A percentile compares a stretch with the other conserved stretches of the same genome.
Conservation (phyloP, 345 rosid genomes). For the Acer saccharum region DNA sequence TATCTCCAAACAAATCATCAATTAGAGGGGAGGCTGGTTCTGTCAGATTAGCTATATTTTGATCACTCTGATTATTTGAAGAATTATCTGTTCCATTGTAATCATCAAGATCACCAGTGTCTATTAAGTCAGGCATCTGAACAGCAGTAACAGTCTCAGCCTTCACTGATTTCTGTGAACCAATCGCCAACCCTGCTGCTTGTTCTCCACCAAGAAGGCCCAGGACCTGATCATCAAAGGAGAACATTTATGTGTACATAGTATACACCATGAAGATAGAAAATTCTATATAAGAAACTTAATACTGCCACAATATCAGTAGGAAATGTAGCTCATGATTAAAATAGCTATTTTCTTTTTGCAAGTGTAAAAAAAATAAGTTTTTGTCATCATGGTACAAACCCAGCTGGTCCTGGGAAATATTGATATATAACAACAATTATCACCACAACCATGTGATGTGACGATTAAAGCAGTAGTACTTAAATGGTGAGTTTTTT, state of each 20-base stretch:
- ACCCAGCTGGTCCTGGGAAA: background rate
- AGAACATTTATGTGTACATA: conserved; percentile 2
- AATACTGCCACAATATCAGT: background rate
- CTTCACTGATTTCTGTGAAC: conserved; percentile 52
- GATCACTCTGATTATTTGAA: conserved; percentile 37
- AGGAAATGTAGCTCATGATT: background rate
- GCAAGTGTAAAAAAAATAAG: background rate
- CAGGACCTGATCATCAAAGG: conserved; percentile 57
- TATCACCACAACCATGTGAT: no score
- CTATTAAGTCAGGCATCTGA: conserved; percentile 77
- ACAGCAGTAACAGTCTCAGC: conserved; percentile 37
- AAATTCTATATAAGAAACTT: background rate
- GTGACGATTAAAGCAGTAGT: background rate
- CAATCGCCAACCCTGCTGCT: conserved; percentile 35
- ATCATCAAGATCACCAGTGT: conserved; percentile 66
- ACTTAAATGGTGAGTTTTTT: no score
- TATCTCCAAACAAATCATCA: conserved; percentile 80
- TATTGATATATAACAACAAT: background rate
- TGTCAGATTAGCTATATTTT: conserved; percentile 35
- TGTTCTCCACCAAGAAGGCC: conserved; percentile 70
- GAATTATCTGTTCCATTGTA: conserved; percentile 47
- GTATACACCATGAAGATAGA: conserved; percentile 5
- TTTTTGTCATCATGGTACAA: background rate
- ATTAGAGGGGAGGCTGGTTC: conserved; percentile 46
- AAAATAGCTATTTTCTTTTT: background rate